Conservation (phyloP, 495 filamentous ascomycete genomes). For the Trichoderma orchidacearum region DNA sequence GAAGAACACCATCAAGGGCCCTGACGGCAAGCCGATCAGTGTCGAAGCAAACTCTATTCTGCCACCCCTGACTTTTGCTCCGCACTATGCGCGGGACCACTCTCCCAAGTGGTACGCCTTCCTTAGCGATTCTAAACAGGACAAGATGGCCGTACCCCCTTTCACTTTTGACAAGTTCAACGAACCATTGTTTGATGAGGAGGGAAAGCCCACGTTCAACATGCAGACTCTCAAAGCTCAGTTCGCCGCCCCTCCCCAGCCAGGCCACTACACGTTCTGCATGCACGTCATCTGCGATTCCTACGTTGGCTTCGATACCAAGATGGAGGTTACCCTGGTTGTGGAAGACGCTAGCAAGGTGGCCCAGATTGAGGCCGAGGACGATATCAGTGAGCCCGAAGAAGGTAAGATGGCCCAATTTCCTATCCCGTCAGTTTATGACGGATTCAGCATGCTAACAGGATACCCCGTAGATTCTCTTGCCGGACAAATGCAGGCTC, state of each 20-base stretch:
- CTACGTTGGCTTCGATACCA: conserved; percentile 84
- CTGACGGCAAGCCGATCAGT: conserved; percentile 37
- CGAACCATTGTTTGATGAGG: conserved; percentile 62
- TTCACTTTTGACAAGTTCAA: conserved; percentile 85
- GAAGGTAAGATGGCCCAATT: conserved; percentile 54
- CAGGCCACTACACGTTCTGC: conserved; percentile 81
- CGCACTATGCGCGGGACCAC: conserved; percentile 79
- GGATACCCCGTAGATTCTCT: conserved; percentile 54
- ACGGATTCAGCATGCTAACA: too few species aligned
- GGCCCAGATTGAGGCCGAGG: conserved; percentile 62
- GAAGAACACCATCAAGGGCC: conserved; percentile 44
- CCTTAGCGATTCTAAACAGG: conserved; percentile 83
- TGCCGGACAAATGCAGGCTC: conserved; percentile 85
- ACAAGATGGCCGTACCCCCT: conserved; percentile 87
- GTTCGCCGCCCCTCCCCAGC: conserved; percentile 89
- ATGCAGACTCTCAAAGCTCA: conserved; percentile 95
- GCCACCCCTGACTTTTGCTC: conserved; percentile 75
- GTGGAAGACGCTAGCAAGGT: conserved; percentile 88
- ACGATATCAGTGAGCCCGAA: conserved; percentile 95
- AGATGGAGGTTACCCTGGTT: conserved; percentile 71
- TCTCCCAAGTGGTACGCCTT: conserved; percentile 87
- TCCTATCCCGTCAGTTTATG: too few species aligned
- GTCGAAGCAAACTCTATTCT: conserved; percentile 47
- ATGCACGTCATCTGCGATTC: conserved; percentile 88
- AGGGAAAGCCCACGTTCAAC: conserved; percentile 78